These are phyloP conservation scores for Grammothele lineata DNA, from an alignment of 768 basidiomycete species.

Conservation along the genomic window DNA sequence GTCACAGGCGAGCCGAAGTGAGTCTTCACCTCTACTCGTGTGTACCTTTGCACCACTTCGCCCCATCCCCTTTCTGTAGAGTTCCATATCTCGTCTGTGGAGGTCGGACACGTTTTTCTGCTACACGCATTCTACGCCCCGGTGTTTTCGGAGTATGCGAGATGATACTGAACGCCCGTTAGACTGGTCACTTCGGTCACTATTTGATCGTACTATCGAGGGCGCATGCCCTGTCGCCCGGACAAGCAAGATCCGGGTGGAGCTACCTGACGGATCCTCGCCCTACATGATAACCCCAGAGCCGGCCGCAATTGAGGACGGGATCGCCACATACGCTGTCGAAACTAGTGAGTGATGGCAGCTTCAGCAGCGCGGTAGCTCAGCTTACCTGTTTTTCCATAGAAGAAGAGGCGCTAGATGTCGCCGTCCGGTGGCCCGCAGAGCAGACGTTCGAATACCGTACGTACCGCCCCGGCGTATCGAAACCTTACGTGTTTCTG, in stretches of 20 bases:
- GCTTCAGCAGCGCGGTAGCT: not conserved
- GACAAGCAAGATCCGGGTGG: slow-evolving; percentile 50
- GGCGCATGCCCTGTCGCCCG: slow-evolving; percentile 65
- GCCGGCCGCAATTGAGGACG: slow-evolving; percentile 33
- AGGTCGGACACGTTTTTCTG: too few relatives aligned
- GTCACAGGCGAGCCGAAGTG: slow-evolving; percentile 52
- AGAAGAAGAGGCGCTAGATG: slow-evolving; percentile 48
- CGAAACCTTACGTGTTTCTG: too few relatives aligned
- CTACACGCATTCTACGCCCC: too few relatives aligned
- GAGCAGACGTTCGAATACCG: slow-evolving; percentile 54
- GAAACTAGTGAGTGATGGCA: slow-evolving; percentile 36
- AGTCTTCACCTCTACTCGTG: slow-evolving; percentile 15
- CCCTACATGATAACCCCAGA: slow-evolving; percentile 49
- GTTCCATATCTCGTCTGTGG: not conserved
- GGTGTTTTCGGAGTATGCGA: not conserved
- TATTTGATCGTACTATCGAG: slow-evolving; percentile 68
- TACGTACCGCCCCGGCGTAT: slow-evolving; percentile 29
- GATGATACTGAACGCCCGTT: not conserved
- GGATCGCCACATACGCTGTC: slow-evolving; percentile 46
- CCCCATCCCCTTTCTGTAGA: not conserved
- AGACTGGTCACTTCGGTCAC: slow-evolving; percentile 73
- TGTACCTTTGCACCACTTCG: not conserved
- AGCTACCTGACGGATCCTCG: slow-evolving; percentile 37
- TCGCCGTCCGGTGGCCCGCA: slow-evolving; percentile 52
- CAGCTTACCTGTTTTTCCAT: not conserved